Percentiles rank a stretch among this genome's conserved stretches.
These are phyloP conservation scores for Metschnikowia hibisci DNA, from an alignment of 805 yeast species.

Conservation along the genomic window DNA sequence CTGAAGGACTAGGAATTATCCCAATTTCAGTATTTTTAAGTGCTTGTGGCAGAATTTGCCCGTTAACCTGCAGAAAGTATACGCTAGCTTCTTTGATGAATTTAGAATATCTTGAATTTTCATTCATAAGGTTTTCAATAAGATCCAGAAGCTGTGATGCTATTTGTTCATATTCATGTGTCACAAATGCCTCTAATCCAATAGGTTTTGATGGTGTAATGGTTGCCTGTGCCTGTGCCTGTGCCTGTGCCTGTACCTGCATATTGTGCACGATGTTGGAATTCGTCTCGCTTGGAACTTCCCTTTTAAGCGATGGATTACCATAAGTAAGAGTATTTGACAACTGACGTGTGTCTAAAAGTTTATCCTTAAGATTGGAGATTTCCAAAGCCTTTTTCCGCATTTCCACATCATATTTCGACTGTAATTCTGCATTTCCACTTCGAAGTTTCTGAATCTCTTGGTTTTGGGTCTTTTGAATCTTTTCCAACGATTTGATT, in stretches of 20 bases:
- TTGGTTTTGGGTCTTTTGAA: conserved; percentile 25
- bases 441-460: conserved; percentile 28
- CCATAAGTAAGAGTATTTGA: conserved; percentile 29
- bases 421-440: conserved; percentile 28
- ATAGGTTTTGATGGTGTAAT: conserved; percentile 16
- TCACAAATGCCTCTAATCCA: conserved; percentile 11
- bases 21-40: conserved; percentile 1
- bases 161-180: conserved; percentile 29
- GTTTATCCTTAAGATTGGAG: conserved; percentile 30
- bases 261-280: conserved; percentile 1
- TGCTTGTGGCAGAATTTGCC: conserved; percentile 21
- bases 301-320: conserved; percentile 14
- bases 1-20: conserved; percentile 27
- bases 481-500: conserved; percentile 11
- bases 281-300: conserved; percentile 4
- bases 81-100: conserved; percentile 27
- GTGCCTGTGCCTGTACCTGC: neutral
- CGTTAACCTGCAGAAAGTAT: conserved; percentile 27
- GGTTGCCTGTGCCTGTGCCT: too few relatives aligned
- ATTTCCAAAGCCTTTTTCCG: conserved; percentile 32
- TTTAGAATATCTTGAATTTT: conserved; percentile 34
- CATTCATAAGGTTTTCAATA: conserved; percentile 33
- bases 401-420: conserved; percentile 34
- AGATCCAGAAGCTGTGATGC: conserved; percentile 32
- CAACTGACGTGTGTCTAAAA: conserved; percentile 32